phyloP scores from a whole-genome alignment of 1,284 basidiomycete species.

The Schizophyllum commune region DNA sequence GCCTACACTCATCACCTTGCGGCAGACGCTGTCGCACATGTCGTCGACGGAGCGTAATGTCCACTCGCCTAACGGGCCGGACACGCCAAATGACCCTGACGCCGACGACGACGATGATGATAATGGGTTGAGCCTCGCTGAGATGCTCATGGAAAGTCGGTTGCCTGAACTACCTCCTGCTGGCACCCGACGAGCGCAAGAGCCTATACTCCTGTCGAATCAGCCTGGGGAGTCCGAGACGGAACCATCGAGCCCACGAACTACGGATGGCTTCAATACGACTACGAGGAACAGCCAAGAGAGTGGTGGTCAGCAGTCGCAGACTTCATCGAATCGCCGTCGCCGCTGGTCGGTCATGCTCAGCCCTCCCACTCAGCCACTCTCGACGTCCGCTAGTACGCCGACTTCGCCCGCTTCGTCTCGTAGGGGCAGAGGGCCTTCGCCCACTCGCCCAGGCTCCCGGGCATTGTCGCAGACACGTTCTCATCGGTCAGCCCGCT shows the following conservation, averaged over 20 bases:
- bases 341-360: slow-evolving; percentile 47
- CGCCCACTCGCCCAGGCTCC: background rate
- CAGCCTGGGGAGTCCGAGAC: slow-evolving; percentile 30
- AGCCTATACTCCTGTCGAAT: slow-evolving; percentile 52
- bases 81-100: slow-evolving; percentile 39
- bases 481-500: background rate
- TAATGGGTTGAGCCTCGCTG: slow-evolving; percentile 61
- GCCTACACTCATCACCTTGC: slow-evolving; percentile 54
- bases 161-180: slow-evolving; percentile 63
- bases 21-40: slow-evolving; percentile 46
- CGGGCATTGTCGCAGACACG: background rate
- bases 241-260: slow-evolving; percentile 37
- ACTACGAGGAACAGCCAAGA: background rate
- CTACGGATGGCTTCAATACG: slow-evolving; percentile 34
- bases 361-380: slow-evolving; percentile 18
- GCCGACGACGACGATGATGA: slow-evolving; percentile 60
- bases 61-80: slow-evolving; percentile 20
- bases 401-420: slow-evolving; percentile 15
- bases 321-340: slow-evolving; percentile 25
- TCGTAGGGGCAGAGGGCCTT: background rate
- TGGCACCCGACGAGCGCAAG: slow-evolving; percentile 56
- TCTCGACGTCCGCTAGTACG: slow-evolving; percentile 19
- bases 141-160: slow-evolving; percentile 70
- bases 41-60: slow-evolving; percentile 14
- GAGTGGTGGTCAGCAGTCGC: background rate